Percentiles rank a stretch among this genome's conserved stretches.
phyloP scores from a whole-genome alignment of 257 asterid species.

The Ballota nigra region DNA sequence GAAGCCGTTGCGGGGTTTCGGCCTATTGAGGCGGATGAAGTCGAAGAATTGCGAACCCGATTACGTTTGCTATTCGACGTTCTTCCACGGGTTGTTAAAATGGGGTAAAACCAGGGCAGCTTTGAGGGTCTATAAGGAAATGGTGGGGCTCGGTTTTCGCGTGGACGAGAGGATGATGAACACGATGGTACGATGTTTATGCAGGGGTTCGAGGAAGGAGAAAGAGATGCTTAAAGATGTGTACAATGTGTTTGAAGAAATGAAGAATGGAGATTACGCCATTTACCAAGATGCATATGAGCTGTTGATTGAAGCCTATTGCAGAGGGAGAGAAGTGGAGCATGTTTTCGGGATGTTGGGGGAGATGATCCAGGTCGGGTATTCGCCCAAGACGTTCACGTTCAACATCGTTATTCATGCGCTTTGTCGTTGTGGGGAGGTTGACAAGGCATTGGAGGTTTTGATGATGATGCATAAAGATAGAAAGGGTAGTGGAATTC shows the following conservation, averaged over 20 bases:
- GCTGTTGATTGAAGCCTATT: slow-evolving; percentile 57
- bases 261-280: slow-evolving; percentile 32
- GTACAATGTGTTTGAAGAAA: slow-evolving; percentile 38
- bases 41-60: slow-evolving; percentile 57
- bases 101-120: slow-evolving; percentile 60
- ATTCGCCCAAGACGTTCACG: slow-evolving; percentile 57
- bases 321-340: slow-evolving; percentile 37
- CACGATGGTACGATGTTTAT: slow-evolving; percentile 60
- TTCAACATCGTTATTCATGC: slow-evolving; percentile 39
- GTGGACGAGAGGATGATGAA: slow-evolving; percentile 78
- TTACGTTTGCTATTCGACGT: slow-evolving; percentile 55
- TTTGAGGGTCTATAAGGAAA: slow-evolving; percentile 41
- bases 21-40: slow-evolving; percentile 52
- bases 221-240: slow-evolving; percentile 39
- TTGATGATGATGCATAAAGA: slow-evolving; percentile 34
- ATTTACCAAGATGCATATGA: slow-evolving; percentile 40
- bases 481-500: slow-evolving; percentile 37
- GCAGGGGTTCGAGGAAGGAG: slow-evolving; percentile 54
- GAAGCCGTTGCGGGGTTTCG: slow-evolving; percentile 55
- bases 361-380: slow-evolving; percentile 46
- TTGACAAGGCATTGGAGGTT: slow-evolving; percentile 41
- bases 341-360: slow-evolving; percentile 33
- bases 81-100: slow-evolving; percentile 74
- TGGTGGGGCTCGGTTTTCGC: slow-evolving; percentile 39
- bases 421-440: slow-evolving; percentile 42